Evolutionary conservation across 768 basidiomycete species (phyloP).

Genomic region (Phylloporus arenicola): DNA sequence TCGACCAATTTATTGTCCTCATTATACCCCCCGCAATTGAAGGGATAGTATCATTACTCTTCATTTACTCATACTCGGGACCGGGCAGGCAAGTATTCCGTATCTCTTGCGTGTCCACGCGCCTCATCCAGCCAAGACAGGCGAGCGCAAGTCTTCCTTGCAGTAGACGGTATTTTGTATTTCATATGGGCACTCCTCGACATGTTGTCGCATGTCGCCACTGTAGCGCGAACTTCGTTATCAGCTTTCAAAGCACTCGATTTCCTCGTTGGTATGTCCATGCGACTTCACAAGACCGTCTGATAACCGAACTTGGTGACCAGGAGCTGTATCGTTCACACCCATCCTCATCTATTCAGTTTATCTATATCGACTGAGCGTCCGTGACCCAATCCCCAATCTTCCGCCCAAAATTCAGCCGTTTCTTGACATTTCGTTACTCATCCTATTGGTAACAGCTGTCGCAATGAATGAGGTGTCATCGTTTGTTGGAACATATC

Average conservation of each 20-base stretch:
- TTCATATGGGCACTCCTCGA: conserved; percentile 57
- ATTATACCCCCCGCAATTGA: conserved; percentile 63
- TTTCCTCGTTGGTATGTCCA: conserved; percentile 52
- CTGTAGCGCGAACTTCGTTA: conserved; percentile 44
- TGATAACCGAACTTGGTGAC: background rate
- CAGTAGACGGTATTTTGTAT: conserved; percentile 57
- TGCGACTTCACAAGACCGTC: background rate
- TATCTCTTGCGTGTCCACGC: background rate
- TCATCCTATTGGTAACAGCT: conserved; percentile 52
- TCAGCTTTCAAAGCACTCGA: conserved; percentile 50
- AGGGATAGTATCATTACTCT: conserved; percentile 49
- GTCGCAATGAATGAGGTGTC: conserved; percentile 53
- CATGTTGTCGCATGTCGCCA: conserved; percentile 50
- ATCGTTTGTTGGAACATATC: conserved; percentile 57
- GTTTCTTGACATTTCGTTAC: conserved; percentile 40
- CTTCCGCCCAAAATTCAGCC: conserved; percentile 48
- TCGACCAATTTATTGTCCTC: conserved; percentile 42
- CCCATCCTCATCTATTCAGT: conserved; percentile 60
- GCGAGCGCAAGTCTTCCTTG: conserved; percentile 56
- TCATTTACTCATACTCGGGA: conserved; percentile 46
- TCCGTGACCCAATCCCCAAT: conserved; percentile 43
- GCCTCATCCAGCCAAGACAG: conserved; percentile 6
- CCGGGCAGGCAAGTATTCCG: conserved; percentile 41
- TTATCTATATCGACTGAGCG: conserved; percentile 57
- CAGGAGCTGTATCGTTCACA: conserved; percentile 53